Conservation (phyloP, 305 asterid genomes). For the Fraxinus latifolia region DNA sequence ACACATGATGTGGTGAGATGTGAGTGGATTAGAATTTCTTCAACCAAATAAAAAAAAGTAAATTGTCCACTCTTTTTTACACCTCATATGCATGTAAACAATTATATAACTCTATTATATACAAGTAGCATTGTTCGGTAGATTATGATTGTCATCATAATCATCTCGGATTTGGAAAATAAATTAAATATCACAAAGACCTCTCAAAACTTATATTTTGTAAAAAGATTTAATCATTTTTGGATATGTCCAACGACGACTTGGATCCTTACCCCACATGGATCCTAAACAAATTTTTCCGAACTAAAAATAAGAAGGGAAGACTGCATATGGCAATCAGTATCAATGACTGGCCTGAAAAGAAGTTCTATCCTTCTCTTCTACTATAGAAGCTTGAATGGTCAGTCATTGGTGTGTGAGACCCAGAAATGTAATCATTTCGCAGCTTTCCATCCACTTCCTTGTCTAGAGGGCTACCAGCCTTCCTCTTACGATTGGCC, state of each 20-base stretch:
- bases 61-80: too few species aligned
- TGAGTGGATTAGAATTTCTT: too few species aligned
- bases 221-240: background rate
- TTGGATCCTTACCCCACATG: background rate
- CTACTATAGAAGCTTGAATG: background rate
- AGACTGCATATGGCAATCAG: background rate
- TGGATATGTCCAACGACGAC: background rate
- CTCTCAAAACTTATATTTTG: background rate
- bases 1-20: too few species aligned
- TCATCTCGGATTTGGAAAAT: background rate
- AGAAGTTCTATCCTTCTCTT: background rate
- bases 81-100: too few species aligned
- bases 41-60: too few species aligned
- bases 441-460: constrained; percentile 42
- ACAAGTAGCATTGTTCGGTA: too few species aligned
- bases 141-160: background rate
- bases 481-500: constrained; percentile 55
- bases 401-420: constrained; percentile 4
- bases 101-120: too few species aligned
- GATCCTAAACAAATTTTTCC: background rate
- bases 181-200: background rate
- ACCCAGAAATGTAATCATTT: constrained; percentile 30
- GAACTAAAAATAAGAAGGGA: background rate
- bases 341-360: background rate
- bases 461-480: constrained; percentile 53